Conservation (phyloP, 441 rosid genomes). For the Aquilaria agallochum region DNA sequence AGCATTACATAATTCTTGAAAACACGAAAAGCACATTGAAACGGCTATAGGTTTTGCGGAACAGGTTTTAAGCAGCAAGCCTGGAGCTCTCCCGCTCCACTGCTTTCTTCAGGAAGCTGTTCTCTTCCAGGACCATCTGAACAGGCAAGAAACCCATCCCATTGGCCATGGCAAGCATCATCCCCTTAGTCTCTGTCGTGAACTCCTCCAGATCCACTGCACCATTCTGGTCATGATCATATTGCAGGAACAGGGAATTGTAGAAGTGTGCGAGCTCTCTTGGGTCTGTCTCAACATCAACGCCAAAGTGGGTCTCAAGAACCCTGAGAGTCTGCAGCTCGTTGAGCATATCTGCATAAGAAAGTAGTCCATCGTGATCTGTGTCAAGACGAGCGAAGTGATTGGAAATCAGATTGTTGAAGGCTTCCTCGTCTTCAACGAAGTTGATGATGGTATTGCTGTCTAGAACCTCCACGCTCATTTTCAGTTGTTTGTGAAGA, state of each 20-base stretch:
- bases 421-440: slow-evolving; percentile 39
- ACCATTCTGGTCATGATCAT: slow-evolving; percentile 40
- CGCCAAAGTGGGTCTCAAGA: slow-evolving; percentile 39
- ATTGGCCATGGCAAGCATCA: slow-evolving; percentile 47
- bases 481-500: slow-evolving; percentile 3
- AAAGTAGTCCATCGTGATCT: slow-evolving; percentile 33
- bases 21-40: no score
- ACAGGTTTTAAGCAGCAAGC: no score
- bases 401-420: slow-evolving; percentile 15
- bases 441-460: slow-evolving; percentile 31
- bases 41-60: no score
- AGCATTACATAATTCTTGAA: no score
- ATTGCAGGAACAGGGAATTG: slow-evolving; percentile 29
- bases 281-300: slow-evolving; percentile 30
- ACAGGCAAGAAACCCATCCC: slow-evolving; percentile 41
- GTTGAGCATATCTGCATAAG: slow-evolving; percentile 32
- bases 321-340: slow-evolving; percentile 39
- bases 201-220: slow-evolving; percentile 43
- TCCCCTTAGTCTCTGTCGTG: slow-evolving; percentile 36
- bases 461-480: slow-evolving; percentile 43
- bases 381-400: slow-evolving; percentile 30
- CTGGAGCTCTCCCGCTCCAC: slow-evolving; percentile 28
- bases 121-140: slow-evolving; percentile 43
- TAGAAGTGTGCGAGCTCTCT: slow-evolving; percentile 27
- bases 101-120: slow-evolving; percentile 36